Conservation (phyloP, 2,329 filamentous ascomycete species). For the Calonectria pauciramosa region DNA sequence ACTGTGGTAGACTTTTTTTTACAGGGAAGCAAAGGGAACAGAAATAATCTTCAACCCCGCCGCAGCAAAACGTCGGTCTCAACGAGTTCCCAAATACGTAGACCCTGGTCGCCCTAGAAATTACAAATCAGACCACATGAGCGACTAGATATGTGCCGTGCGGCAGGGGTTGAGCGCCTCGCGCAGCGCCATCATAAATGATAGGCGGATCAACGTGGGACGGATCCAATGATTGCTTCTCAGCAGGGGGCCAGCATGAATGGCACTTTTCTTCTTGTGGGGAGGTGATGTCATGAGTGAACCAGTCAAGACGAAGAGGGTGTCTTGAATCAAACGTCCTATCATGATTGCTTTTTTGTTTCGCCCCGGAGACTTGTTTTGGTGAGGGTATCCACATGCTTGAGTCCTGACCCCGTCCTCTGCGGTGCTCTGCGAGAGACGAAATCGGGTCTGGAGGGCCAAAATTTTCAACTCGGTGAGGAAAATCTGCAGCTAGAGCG, state of each 20-base stretch:
- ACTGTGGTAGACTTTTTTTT: background rate
- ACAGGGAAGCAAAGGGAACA: background rate
- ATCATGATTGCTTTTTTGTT: background rate
- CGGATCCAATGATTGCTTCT: background rate
- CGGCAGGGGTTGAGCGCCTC: background rate
- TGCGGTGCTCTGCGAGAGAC: too few relatives aligned
- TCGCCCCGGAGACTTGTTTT: background rate
- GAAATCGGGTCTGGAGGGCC: background rate
- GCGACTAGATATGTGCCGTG: background rate
- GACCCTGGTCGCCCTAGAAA: background rate
- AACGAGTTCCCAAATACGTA: background rate
- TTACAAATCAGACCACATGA: conserved; percentile 3
- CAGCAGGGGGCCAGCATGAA: background rate
- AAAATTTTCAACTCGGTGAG: background rate
- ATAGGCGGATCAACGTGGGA: background rate
- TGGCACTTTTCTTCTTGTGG: background rate
- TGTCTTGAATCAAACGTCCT: background rate
- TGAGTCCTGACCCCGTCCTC: background rate
- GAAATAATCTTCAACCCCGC: background rate
- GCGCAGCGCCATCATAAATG: background rate
- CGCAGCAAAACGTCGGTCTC: background rate
- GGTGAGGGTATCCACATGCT: background rate
- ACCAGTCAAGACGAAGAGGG: background rate
- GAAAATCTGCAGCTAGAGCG: background rate
- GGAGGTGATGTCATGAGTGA: background rate